Evolutionary conservation across 2,329 filamentous ascomycete species (phyloP), one percentile per base, ranked within the genome.

Genomic region (Stagonosporopsis vannaccii): DNA sequence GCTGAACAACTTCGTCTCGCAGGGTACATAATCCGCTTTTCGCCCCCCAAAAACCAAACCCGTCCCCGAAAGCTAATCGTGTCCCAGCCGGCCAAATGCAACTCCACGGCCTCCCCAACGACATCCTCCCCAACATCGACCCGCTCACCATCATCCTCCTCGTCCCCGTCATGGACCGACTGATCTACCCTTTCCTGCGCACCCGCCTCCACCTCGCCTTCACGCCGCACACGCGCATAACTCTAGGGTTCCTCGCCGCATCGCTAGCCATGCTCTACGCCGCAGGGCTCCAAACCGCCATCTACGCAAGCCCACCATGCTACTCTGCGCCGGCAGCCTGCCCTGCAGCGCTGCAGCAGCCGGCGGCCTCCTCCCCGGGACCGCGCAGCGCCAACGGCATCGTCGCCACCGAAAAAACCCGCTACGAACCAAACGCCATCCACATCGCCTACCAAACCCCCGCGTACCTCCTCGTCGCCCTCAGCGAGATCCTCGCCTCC

Each of bases 281-380:
- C 20, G 83, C 83, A n/a, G 77, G 82, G 52, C 78, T 86, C 0
- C 84, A 87, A 68, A 77, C 83, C 53, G 71, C 79, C 60, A 86
- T 87, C 69, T 87, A 87, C 75, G 67, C 67, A 8, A 65, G 80
- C 2, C 77, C 78, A 0, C 84, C 84, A 2, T 86, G 84, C 69
- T 86, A 81, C 71, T 75, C 76, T 5, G 2, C 26, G 1, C 41
- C 41, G 0, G 8, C n/a, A 2, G 23, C 40, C 40, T 42, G 40
- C 25, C 15, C 40, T 8, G 40, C 13, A 3, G 40, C 40, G 5
- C 25, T 30, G 6, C 2, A 9, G 9, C 26, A n/a, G n/a, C n/a
- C n/a, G n/a, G n/a, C n/a, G n/a, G n/a, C 41, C 7, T 15, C 12
- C 5, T 11, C 12, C 41, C 15, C 17, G n/a, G n/a, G n/a, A n/a